Evolutionary conservation across 2,329 filamentous ascomycete species (phyloP).

Genomic region (Simplicillium aogashimaense): DNA sequence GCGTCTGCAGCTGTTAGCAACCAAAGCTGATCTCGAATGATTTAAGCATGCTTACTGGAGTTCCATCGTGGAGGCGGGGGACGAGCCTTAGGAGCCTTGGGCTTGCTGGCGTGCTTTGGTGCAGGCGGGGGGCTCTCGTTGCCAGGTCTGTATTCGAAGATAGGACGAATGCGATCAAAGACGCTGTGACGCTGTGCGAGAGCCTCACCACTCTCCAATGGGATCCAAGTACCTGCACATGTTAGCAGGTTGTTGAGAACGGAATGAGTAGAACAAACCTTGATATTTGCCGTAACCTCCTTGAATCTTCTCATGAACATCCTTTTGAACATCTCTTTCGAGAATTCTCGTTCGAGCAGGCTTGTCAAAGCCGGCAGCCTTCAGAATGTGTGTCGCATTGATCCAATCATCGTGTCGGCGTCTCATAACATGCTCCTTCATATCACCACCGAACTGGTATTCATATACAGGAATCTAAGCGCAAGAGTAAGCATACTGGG

Average conservation of each 20-base stretch:
- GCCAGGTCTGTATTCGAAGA: slow-evolving; percentile 83
- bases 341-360: slow-evolving; percentile 89
- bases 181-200: slow-evolving; percentile 83
- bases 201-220: slow-evolving; percentile 67
- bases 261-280: slow-evolving; percentile 37
- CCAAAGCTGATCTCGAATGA: not conserved
- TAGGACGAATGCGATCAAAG: slow-evolving; percentile 70
- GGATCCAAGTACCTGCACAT: slow-evolving; percentile 80
- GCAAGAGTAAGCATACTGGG: slow-evolving; percentile 2
- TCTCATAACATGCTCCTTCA: slow-evolving; percentile 88
- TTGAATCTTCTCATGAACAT: slow-evolving; percentile 94
- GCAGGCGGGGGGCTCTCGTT: slow-evolving; percentile 85
- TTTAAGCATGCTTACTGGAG: slow-evolving; percentile 12
- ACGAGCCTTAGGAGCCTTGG: slow-evolving; percentile 56
- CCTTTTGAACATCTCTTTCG: slow-evolving; percentile 94
- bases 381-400: slow-evolving; percentile 98
- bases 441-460: slow-evolving; percentile 71
- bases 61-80: slow-evolving; percentile 49
- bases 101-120: slow-evolving; percentile 83
- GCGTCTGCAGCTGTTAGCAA: no score
- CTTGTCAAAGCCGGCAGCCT: slow-evolving; percentile 95
- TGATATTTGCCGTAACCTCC: slow-evolving; percentile 99
- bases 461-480: slow-evolving; percentile 87
- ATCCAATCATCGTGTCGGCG: slow-evolving; percentile 92
- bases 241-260: slow-evolving; percentile 7